phyloP scores from a whole-genome alignment of 768 basidiomycete species.

The Hygrocybe punicea region DNA sequence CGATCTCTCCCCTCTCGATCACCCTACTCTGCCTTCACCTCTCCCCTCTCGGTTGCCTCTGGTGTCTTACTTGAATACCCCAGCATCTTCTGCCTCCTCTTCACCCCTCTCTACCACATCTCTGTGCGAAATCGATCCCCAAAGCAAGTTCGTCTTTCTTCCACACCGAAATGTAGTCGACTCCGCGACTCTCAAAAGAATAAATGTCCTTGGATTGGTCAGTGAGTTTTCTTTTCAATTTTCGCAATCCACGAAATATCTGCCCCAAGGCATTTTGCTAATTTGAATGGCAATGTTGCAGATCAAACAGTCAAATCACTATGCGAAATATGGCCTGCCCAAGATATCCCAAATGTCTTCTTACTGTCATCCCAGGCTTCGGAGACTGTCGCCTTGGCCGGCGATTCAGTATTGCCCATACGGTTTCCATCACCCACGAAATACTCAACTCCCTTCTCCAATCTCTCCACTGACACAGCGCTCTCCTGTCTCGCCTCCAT shows the following conservation, averaged over 20 bases:
- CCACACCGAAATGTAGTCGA: slow-evolving; percentile 31
- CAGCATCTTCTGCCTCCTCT: slow-evolving; percentile 51
- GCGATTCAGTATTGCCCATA: background rate
- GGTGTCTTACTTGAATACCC: slow-evolving; percentile 53
- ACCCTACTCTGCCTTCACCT: no score
- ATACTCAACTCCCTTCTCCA: slow-evolving; percentile 52
- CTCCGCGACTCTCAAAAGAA: slow-evolving; percentile 47
- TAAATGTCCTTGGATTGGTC: slow-evolving; percentile 65
- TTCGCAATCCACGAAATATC: background rate
- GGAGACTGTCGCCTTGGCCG: slow-evolving; percentile 20
- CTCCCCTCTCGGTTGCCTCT: slow-evolving; percentile 41
- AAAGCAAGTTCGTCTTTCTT: no score
- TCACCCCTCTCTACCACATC: slow-evolving; percentile 34
- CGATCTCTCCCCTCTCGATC: no score
- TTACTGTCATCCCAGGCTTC: slow-evolving; percentile 34
- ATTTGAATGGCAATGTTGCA: no score
- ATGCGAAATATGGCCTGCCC: slow-evolving; percentile 78
- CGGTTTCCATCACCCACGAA: slow-evolving; percentile 18
- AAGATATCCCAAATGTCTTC: slow-evolving; percentile 66
- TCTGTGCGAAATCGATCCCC: slow-evolving; percentile 37
- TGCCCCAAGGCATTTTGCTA: no score
- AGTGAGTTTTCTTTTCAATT: slow-evolving; percentile 46
- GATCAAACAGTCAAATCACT: no score
- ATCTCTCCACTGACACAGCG: slow-evolving; percentile 44
- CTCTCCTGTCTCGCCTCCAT: slow-evolving; percentile 30